Conservation (phyloP, 2,329 filamentous ascomycete species). For the Aspergillus sp. region DNA sequence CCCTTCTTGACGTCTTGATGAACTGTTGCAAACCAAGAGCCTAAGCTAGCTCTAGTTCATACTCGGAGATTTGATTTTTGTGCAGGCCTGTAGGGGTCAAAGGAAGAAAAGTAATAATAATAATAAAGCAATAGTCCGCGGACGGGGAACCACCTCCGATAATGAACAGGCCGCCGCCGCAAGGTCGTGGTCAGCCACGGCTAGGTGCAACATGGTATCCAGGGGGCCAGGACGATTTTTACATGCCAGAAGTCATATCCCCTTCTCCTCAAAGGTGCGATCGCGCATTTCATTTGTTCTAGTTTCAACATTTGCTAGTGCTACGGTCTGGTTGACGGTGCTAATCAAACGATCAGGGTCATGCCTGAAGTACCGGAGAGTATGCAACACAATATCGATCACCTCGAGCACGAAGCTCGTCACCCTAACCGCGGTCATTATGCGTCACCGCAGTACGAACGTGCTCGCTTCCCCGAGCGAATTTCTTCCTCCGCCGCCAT, state of each 20-base stretch:
- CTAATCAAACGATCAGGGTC: slow-evolving; percentile 54
- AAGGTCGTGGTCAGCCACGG: slow-evolving; percentile 35
- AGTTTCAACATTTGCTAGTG: slow-evolving; percentile 1
- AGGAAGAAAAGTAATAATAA: slow-evolving; percentile 5
- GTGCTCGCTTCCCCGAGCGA: slow-evolving; percentile 30
- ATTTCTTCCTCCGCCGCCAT: slow-evolving; percentile 27
- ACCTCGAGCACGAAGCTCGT: slow-evolving; percentile 75
- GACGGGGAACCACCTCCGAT: slow-evolving; percentile 12
- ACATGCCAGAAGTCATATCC: slow-evolving; percentile 65
- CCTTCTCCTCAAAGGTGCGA: slow-evolving; percentile 65
- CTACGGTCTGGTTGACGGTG: slow-evolving; percentile 10
- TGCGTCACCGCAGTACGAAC: slow-evolving; percentile 26
- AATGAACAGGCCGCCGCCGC: slow-evolving; percentile 34
- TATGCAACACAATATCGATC: slow-evolving; percentile 90
- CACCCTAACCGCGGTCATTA: slow-evolving; percentile 41
- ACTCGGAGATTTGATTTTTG: neutral
- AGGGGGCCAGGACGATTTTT: slow-evolving; percentile 63
- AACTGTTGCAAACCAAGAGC: neutral
- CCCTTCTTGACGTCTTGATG: neutral
- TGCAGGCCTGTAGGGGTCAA: slow-evolving; percentile 5
- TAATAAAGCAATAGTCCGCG: slow-evolving; percentile 1
- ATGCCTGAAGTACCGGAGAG: slow-evolving; percentile 95
- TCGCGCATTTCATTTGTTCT: slow-evolving; percentile 2
- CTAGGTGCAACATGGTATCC: slow-evolving; percentile 64
- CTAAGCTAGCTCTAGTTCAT: slow-evolving; percentile 7